phyloP scores from a whole-genome alignment of 345 rosid species.

The Melastoma malabathricum region DNA sequence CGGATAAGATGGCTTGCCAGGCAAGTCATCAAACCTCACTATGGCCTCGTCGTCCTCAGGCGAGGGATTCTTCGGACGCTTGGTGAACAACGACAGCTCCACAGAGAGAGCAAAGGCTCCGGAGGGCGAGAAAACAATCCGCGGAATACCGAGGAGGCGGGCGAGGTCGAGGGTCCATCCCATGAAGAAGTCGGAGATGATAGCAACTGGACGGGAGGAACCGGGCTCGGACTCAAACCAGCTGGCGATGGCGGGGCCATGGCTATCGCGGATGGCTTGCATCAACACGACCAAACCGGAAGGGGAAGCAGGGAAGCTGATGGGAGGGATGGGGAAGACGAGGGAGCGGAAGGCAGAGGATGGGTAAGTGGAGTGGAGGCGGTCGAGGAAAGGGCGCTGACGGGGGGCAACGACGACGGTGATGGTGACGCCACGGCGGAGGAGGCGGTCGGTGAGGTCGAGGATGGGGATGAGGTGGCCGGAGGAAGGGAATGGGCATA shows the following conservation, averaged over 20 bases:
- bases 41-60: not conserved
- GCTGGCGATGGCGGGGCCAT: constrained; percentile 19
- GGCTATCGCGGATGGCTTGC: constrained; percentile 21
- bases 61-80: constrained; percentile 9
- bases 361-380: constrained; percentile 20
- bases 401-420: constrained; percentile 33
- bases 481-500: constrained; percentile 38
- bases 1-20: constrained; percentile 26
- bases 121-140: constrained; percentile 49
- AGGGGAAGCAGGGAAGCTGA: not conserved
- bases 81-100: constrained; percentile 12
- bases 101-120: constrained; percentile 25
- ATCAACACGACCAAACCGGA: constrained; percentile 7
- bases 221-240: constrained; percentile 34
- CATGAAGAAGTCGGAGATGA: constrained; percentile 51
- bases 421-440: constrained; percentile 30
- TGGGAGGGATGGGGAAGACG: constrained; percentile 15
- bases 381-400: constrained; percentile 24
- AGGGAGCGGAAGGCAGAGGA: constrained; percentile 18
- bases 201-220: constrained; percentile 38
- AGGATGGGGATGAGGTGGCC: constrained; percentile 68
- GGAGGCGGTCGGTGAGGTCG: constrained; percentile 41
- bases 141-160: constrained; percentile 21
- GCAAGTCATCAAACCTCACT: constrained; percentile 22
- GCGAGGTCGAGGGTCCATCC: constrained; percentile 57